These are phyloP conservation scores for Cryptosporidium tyzzeri DNA, from an alignment of 169 alveolate species.

Conservation along the genomic window DNA sequence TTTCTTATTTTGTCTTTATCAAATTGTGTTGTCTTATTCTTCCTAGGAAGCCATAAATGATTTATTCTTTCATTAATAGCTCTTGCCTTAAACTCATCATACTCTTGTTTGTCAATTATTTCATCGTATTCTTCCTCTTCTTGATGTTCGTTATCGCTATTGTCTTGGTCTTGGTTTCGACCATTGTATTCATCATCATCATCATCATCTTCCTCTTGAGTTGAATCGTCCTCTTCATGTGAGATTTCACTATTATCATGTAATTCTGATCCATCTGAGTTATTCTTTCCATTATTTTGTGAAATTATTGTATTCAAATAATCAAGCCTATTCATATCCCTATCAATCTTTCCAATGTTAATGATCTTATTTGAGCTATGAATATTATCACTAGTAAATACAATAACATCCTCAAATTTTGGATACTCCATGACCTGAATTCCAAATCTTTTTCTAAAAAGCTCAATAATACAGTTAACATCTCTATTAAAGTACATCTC, in stretches of 20 bases:
- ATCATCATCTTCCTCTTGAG: conserved; percentile 65
- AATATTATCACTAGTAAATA: conserved; percentile 24
- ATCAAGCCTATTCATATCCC: conserved; percentile 84
- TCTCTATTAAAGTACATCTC: conserved; percentile 93
- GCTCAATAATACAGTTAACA: conserved; percentile 91
- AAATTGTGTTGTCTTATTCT: conserved; percentile 9
- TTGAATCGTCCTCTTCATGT: conserved; percentile 28
- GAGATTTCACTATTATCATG: neutral
- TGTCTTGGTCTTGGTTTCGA: conserved; percentile 39
- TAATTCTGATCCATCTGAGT: neutral
- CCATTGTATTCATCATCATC: conserved; percentile 39
- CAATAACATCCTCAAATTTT: conserved; percentile 78
- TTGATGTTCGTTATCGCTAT: conserved; percentile 77
- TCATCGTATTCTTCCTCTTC: conserved; percentile 62
- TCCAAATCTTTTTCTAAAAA: conserved; percentile 91
- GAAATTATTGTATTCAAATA: conserved; percentile 75
- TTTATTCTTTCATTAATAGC: conserved; percentile 18
- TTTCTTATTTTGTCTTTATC: conserved; percentile 31
- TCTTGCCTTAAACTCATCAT: conserved; percentile 19
- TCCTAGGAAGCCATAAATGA: conserved; percentile 37
- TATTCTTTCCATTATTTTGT: conserved; percentile 5
- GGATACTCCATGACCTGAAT: conserved; percentile 91
- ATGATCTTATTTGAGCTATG: conserved; percentile 80
- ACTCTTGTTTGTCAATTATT: conserved; percentile 12
- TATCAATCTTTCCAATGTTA: conserved; percentile 80